Evolutionary conservation across 1,284 basidiomycete species (phyloP), one percentile per base, ranked within the genome.

Genomic region (Rhodofomes roseus): DNA sequence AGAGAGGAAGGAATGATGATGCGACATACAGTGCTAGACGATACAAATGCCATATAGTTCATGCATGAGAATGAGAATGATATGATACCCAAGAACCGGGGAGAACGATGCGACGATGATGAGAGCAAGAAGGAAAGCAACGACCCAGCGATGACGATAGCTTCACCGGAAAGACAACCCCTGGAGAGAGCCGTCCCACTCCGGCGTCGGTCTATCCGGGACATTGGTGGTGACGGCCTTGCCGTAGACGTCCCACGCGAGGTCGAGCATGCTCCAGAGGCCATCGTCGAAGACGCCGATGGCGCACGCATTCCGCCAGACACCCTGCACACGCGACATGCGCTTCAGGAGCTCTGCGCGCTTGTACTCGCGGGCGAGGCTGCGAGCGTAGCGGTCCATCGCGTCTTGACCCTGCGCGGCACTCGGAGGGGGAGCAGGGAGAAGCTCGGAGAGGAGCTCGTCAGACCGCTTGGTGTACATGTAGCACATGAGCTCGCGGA

Each of bases 231-330:
- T 16, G 50, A 52, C 34, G 12, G 50, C 50, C 50, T 52, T 52
- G 23, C 31, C 50, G 18, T 52, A 52, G n/a, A 84, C 71, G 66
- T 79, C 77, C 85, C 87, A 91, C 34, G 81, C 79, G 29, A 80
- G 66, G 54, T 84, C 81, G 55, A 89, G 72, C 29, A 76, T 74
- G n/a, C 73, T 71, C 87, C 87, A 90, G 18, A 89, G 71, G 3
- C 67, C 65, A 44, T 72, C 67, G 66, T 87, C 81, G 59, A 76
- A 79, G n/a, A 90, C 72, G 0, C 86, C 86, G 31, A 91, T 73
- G 9, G 79, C 80, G 65, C 80, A 82, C 5, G 79, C 77, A 66
- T 90, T 87, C 62, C 79, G 73, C 84, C 86, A 90, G 6, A 89
- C 69, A 0, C 84, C 85, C 62, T 85, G 74, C 23, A 83, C 74